Evolutionary conservation across 176 grass and related monocot genomes (phyloP).

Genomic region (Rhynchospora pubera): DNA sequence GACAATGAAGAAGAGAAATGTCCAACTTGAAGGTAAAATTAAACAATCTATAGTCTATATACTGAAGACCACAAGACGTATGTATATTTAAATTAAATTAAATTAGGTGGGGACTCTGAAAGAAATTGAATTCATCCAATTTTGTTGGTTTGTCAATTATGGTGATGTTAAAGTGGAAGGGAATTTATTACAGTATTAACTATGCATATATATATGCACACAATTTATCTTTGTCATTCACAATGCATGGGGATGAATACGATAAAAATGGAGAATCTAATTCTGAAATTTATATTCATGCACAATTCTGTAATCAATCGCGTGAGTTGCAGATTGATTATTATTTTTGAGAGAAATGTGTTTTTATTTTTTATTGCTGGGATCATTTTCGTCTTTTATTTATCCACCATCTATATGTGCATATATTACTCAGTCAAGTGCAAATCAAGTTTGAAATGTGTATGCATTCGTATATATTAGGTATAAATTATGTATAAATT

Average conservation of each 20-base stretch:
- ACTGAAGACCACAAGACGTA: background rate
- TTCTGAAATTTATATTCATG: background rate
- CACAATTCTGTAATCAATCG: background rate
- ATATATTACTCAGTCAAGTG: background rate
- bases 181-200: background rate
- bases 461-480: background rate
- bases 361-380: background rate
- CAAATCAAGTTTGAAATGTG: background rate
- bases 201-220: background rate
- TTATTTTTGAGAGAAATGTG: background rate
- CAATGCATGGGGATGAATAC: background rate
- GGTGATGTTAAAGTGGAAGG: background rate
- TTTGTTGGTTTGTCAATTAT: background rate
- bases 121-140: background rate
- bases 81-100: background rate
- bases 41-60: background rate
- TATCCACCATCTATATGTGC: background rate
- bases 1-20: slow-evolving; percentile 7
- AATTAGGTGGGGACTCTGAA: background rate
- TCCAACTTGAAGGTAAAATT: slow-evolving; percentile 5
- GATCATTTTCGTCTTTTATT: background rate
- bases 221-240: background rate
- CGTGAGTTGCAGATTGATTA: background rate
- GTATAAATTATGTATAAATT: background rate
- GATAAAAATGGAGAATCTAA: background rate